phyloP scores from a whole-genome alignment of 805 yeast genomes.

The Wickerhamiella parazyma region DNA sequence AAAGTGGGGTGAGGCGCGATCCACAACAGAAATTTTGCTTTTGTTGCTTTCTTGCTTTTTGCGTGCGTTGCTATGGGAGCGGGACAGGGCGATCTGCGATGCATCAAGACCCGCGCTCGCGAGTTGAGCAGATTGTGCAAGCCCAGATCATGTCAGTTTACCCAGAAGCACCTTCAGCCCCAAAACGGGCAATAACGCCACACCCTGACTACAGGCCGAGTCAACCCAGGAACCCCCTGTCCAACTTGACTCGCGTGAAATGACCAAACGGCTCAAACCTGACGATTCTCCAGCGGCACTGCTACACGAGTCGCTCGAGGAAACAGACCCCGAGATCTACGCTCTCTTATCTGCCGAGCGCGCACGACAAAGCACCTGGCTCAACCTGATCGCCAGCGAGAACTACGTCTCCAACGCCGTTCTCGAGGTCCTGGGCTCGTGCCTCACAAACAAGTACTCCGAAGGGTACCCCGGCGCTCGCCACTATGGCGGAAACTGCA shows the following conservation, averaged over 20 bases:
- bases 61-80: too few species aligned
- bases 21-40: too few species aligned
- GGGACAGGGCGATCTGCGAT: too few species aligned
- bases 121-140: too few species aligned
- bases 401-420: conserved; percentile 93
- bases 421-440: conserved; percentile 89
- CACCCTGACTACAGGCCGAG: not conserved
- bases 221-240: not conserved
- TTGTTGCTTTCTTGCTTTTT: too few species aligned
- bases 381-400: conserved; percentile 90
- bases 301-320: not conserved
- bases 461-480: conserved; percentile 99
- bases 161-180: too few species aligned
- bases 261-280: not conserved
- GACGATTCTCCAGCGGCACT: not conserved
- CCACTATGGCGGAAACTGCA: conserved; percentile 96
- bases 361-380: conserved; percentile 79
- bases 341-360: conserved; percentile 46
- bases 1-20: not conserved
- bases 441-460: conserved; percentile 94
- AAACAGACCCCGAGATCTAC: conserved; percentile 28
- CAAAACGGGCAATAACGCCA: too few species aligned
- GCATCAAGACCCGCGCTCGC: too few species aligned
- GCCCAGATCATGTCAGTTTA: too few species aligned
- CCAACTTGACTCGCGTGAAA: not conserved